A percentile compares a stretch with the other conserved stretches of the same genome.
Evolutionary conservation across 768 basidiomycete species (phyloP).

Genomic region (Lanmaoa pseudosensibilis): DNA sequence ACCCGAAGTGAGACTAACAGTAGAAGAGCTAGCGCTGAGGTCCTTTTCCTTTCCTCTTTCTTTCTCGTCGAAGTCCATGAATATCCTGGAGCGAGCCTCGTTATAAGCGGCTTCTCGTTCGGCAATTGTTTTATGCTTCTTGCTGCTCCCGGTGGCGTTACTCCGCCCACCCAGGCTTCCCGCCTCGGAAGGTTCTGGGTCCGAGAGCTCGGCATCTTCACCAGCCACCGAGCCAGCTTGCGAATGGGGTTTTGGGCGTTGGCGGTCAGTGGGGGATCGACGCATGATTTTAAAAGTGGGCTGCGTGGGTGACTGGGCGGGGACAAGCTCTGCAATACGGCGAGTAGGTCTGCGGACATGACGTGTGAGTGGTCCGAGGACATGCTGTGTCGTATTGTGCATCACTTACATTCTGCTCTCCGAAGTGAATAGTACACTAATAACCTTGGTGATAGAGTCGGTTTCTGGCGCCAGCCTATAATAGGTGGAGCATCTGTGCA

Average conservation of each 20-base stretch:
- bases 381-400: not conserved
- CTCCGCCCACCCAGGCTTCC: conserved; percentile 75
- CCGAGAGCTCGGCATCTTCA: conserved; percentile 76
- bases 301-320: conserved; percentile 63
- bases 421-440: conserved; percentile 52
- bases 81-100: conserved; percentile 81
- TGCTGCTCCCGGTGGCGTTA: conserved; percentile 58
- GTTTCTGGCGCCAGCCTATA: conserved; percentile 73
- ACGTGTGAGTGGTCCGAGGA: conserved; percentile 15
- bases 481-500: conserved; percentile 83
- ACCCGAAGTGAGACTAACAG: conserved; percentile 66
- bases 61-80: conserved; percentile 77
- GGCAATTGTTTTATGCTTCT: conserved; percentile 76
- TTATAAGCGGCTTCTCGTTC: conserved; percentile 90
- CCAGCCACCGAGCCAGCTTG: conserved; percentile 70
- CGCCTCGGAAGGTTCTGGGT: conserved; percentile 76
- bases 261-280: conserved; percentile 54
- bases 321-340: conserved; percentile 74
- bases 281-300: conserved; percentile 92
- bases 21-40: conserved; percentile 75
- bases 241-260: conserved; percentile 59
- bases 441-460: conserved; percentile 62
- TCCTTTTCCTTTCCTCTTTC: conserved; percentile 68
- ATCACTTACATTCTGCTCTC: conserved; percentile 76
- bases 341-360: conserved; percentile 55